Evolutionary conservation across 768 basidiomycete species (phyloP).

Genomic region (Phallus indusiatus): DNA sequence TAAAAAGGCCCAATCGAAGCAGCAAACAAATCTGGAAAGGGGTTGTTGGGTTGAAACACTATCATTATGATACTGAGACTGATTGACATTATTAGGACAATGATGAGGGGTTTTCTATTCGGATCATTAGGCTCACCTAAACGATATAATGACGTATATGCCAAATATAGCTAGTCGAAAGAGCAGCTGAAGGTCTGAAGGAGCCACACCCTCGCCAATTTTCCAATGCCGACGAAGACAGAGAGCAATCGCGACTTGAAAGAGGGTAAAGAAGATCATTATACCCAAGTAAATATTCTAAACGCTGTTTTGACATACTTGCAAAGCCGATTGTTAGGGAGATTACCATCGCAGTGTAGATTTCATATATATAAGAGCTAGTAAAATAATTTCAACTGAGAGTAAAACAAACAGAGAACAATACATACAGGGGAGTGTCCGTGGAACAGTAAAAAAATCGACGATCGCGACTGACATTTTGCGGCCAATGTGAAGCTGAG

Average conservation of each 20-base stretch:
- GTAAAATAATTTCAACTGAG: neutral
- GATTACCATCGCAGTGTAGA: neutral
- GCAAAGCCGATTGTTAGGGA: too few relatives aligned
- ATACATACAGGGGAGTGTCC: neutral
- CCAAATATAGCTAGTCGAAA: neutral
- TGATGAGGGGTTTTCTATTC: neutral
- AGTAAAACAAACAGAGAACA: neutral
- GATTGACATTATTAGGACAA: neutral
- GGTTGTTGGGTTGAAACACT: neutral
- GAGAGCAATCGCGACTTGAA: neutral
- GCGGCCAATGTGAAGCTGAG: neutral
- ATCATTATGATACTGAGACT: neutral
- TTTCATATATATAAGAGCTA: neutral
- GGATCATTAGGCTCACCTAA: neutral
- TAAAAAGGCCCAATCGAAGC: neutral
- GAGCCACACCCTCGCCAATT: neutral
- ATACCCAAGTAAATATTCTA: too few relatives aligned
- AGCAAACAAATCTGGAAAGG: conserved; percentile 5
- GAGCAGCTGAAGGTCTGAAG: neutral
- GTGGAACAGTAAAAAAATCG: conserved; percentile 7
- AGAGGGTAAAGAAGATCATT: neutral
- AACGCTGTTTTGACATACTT: too few relatives aligned
- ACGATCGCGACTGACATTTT: neutral
- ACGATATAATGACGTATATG: neutral
- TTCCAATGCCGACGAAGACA: neutral